A percentile compares a stretch with the other conserved stretches of the same genome.
phyloP scores from a whole-genome alignment of 805 yeast species.

The Kodamaea laetipori region DNA sequence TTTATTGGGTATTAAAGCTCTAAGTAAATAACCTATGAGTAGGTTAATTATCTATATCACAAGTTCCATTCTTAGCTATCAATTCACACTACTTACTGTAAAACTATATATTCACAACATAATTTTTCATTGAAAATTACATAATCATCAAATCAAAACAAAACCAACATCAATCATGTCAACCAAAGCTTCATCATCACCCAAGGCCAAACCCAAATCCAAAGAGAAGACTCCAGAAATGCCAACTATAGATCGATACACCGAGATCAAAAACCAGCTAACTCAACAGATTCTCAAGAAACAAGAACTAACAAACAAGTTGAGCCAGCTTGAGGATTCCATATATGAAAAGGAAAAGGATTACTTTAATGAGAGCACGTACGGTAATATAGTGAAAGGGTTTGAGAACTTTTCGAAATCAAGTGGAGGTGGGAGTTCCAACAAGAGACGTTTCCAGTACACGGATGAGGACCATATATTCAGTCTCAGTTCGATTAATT shows the following conservation, averaged over 20 bases:
- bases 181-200: not conserved
- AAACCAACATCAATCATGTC: too few species aligned
- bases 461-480: conserved; percentile 81
- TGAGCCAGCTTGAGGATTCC: conserved; percentile 68
- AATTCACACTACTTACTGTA: too few species aligned
- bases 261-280: conserved; percentile 63
- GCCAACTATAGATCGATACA: conserved; percentile 54
- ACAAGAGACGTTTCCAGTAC: conserved; percentile 52
- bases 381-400: conserved; percentile 88
- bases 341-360: conserved; percentile 77
- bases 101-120: too few species aligned
- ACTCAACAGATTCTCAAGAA: conserved; percentile 63
- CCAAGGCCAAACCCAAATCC: conserved; percentile 8
- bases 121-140: too few species aligned
- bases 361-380: conserved; percentile 70
- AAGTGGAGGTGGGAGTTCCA: conserved; percentile 30
- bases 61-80: too few species aligned
- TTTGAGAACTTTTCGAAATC: conserved; percentile 76
- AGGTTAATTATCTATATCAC: too few species aligned
- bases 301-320: conserved; percentile 62
- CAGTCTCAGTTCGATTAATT: conserved; percentile 71
- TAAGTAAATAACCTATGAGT: too few species aligned
- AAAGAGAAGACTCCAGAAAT: conserved; percentile 13
- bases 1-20: too few species aligned
- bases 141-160: too few species aligned